Evolutionary conservation across 768 basidiomycete genomes (phyloP), one percentile per base, ranked within the genome.

Genomic region (Lactifluus hygrophoroides): DNA sequence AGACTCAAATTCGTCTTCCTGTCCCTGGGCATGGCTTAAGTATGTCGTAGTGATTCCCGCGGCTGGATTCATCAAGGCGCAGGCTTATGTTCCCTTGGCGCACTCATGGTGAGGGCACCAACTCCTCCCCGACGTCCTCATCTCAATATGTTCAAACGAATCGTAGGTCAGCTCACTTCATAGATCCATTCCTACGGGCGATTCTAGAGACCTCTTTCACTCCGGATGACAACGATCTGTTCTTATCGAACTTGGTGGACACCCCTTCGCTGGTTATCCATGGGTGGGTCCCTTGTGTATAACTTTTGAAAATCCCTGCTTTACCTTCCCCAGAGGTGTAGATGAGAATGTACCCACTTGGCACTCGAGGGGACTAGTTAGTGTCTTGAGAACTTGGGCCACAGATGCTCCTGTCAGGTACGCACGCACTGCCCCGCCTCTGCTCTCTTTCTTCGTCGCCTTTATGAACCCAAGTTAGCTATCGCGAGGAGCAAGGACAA

Each of bases 331-430:
- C 63, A 89, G 88, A 19, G 88, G 86, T 3, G 75, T 75, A 37
- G 94, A 96, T 67, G 81, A 84, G 38, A 94, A 96, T 60, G 94
- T 96, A 3, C 91, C 93, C 1, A 80, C 83, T 0, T 90, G 90
- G 82, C 92, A 95, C 64, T 81, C 84, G 2, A 79, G 93, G 21
- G 83, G 86, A 67, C 73, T 80, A 11, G 74, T 88, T 3, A 75
- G 77, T 25, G 70, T 83, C 17, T 61, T 94, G 28, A 77, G 78
- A 60, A 73, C 80, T 2, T 87, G 83, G 82, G 73, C 77, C 50
- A 68, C 75, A 1, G 66, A 75, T 7, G 76, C 78, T 16, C 77
- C 85, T 56, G 73, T 80, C 21, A 77, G 70, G 87, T 86, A 57
- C 27, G 80, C 68, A 2, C 10, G 16, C 13, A 60, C 59, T 23